phyloP scores from a whole-genome alignment of 1,284 basidiomycete genomes.

The Limonomyces culmigenus region DNA sequence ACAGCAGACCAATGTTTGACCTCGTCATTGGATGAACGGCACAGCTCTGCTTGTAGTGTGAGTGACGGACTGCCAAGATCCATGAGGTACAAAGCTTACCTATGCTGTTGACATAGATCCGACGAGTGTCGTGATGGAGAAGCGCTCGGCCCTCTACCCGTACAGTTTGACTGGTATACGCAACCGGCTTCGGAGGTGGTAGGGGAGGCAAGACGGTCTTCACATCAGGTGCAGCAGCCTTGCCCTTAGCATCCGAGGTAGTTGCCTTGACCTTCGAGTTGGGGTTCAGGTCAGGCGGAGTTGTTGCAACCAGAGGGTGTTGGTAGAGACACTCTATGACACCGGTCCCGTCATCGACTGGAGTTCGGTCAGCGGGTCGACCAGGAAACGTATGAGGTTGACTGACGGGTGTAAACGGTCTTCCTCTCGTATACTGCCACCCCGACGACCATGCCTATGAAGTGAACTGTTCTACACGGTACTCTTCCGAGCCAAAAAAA shows the following conservation, averaged over 20 bases:
- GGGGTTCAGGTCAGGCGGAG: no score
- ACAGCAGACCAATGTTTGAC: constrained; percentile 39
- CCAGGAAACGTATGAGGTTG: neutral
- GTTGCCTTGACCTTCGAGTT: no score
- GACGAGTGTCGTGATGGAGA: neutral
- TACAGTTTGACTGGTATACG: neutral
- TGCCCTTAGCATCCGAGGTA: no score
- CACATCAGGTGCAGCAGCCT: neutral
- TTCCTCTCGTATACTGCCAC: constrained; percentile 39
- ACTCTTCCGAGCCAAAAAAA: constrained; percentile 58
- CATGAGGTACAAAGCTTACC: neutral
- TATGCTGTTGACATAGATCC: neutral
- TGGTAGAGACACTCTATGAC: constrained; percentile 42
- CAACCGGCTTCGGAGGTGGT: neutral
- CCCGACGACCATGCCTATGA: constrained; percentile 49
- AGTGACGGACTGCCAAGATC: neutral
- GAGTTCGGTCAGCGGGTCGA: constrained; percentile 1
- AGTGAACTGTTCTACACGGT: constrained; percentile 42
- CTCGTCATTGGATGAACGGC: constrained; percentile 30
- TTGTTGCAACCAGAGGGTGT: neutral
- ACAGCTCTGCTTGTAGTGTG: neutral
- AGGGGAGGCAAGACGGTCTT: neutral
- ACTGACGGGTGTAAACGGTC: constrained; percentile 36
- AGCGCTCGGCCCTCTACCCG: neutral
- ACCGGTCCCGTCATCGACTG: constrained; percentile 59